Base-by-base conservation (phyloP, 371 early-diverging fungal species). In the Capniomyces stellatus region DNA sequence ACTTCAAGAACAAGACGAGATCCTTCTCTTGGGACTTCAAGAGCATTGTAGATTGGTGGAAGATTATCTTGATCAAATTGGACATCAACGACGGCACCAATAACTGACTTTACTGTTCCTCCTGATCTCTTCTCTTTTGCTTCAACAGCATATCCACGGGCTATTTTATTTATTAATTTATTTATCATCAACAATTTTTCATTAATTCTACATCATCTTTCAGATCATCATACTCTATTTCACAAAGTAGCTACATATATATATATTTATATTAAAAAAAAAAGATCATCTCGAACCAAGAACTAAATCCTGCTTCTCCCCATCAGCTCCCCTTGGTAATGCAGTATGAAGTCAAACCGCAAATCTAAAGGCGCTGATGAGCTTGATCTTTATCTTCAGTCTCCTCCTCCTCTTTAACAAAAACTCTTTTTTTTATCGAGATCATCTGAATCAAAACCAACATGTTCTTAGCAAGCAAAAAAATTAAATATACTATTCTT, bases 41-140 rank as follows among this genome's bases (percentile, higher is more conserved):
- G 82, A 53, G 94, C 93, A 79, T 95, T 95, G 65, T 92, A 78
- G 72, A 95, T 93, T 57, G 92, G 81, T 40, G 96, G 96, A 43
- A 94, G 79, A 69, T 74, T 79, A 43, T 87, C 87, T 67, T 84
- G 77, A 57, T 87, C 89, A 72, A 92, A 94, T 74, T 92, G 93
- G 53, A 94, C 95, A 64, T 94, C 95, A 63, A 94, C 95, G 69
- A 94, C 93, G 74, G 94, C 93, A 78, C 95, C 95, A 73, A 94
- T 94, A 59, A 94, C 92, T 59, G 82, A 74, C 54, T 83, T 81
- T 68, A 90, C 74, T 64, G 75, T 66, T 43, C 90, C 89, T 31
- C 56, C 43, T 29, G 71, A 58, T 29, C 62, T 30, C 54, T 64
- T 64, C 54, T 60, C 39, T 29, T 60, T 55, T 19, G 65, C 44